A percentile compares a stretch with the other conserved stretches of the same genome.
phyloP scores from a whole-genome alignment of 768 basidiomycete genomes.

The Inosperma sp. region DNA sequence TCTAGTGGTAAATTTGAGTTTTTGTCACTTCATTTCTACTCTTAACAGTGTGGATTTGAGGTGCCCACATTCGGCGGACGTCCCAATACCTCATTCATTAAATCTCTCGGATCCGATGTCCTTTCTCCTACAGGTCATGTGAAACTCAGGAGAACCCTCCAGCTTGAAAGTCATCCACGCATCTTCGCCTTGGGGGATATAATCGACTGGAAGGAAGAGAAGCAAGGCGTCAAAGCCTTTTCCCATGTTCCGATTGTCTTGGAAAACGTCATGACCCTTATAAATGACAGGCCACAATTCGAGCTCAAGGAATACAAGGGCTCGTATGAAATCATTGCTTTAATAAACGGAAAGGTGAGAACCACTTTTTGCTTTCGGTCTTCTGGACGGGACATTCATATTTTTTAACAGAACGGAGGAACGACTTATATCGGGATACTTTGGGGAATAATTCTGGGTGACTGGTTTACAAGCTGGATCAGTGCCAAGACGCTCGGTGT shows the following conservation, averaged over 20 bases:
- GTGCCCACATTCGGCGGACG: conserved; percentile 37
- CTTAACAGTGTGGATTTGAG: conserved; percentile 21
- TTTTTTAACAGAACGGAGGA: conserved; percentile 38
- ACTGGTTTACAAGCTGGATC: conserved; percentile 37
- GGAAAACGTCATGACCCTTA: conserved; percentile 45
- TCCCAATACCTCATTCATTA: conserved; percentile 51
- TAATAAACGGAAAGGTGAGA: conserved; percentile 49
- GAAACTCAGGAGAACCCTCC: conserved; percentile 54
- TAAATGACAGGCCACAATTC: conserved; percentile 36
- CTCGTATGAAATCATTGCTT: too few relatives aligned
- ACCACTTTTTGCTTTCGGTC: not conserved
- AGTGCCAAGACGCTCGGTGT: too few relatives aligned
- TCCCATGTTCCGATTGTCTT: conserved; percentile 46
- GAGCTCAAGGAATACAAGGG: too few relatives aligned
- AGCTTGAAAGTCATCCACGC: conserved; percentile 44
- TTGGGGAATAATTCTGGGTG: conserved; percentile 45
- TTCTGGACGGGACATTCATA: not conserved
- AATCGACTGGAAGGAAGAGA: conserved; percentile 61
- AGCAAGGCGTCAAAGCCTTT: conserved; percentile 44
- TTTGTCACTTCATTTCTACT: not conserved
- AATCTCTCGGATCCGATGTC: conserved; percentile 34
- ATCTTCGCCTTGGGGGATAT: conserved; percentile 68
- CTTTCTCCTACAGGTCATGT: conserved; percentile 41
- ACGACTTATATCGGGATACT: conserved; percentile 38
- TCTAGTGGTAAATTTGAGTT: conserved; percentile 44